phyloP scores from a whole-genome alignment of 257 asterid species.

The Fraxinus anomala region DNA sequence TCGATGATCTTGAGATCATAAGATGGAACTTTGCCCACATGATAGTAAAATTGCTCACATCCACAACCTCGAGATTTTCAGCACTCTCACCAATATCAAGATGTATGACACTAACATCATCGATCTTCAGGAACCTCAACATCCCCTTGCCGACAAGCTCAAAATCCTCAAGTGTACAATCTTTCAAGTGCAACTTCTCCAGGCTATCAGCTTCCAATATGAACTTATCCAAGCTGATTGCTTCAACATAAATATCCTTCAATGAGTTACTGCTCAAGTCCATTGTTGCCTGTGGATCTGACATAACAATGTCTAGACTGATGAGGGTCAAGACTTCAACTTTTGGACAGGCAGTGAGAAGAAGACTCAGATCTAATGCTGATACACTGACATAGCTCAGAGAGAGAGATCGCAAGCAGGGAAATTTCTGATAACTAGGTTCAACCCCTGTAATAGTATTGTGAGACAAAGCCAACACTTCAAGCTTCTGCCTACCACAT shows the following conservation, averaged over 20 bases:
- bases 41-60: conserved; percentile 88
- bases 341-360: conserved; percentile 76
- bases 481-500: conserved; percentile 88
- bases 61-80: conserved; percentile 82
- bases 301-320: conserved; percentile 78
- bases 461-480: conserved; percentile 74
- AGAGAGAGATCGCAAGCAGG: conserved; percentile 64
- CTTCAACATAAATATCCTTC: conserved; percentile 80
- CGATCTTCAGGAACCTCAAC: conserved; percentile 67
- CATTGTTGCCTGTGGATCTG: conserved; percentile 79
- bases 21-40: conserved; percentile 89
- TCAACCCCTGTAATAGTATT: conserved; percentile 78
- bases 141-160: conserved; percentile 83
- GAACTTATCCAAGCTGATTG: conserved; percentile 85
- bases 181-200: conserved; percentile 83
- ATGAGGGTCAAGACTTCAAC: conserved; percentile 58
- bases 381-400: conserved; percentile 77
- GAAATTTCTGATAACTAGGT: conserved; percentile 78
- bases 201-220: conserved; percentile 77
- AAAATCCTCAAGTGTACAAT: conserved; percentile 79
- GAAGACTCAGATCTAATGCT: conserved; percentile 74
- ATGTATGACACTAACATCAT: conserved; percentile 93
- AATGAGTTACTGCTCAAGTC: conserved; percentile 70
- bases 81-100: conserved; percentile 83
- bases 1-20: conserved; percentile 82